Percentiles rank a stretch among this genome's conserved stretches.
Conservation (phyloP, 148 eudicot genomes). For the Simmondsia chinensis region DNA sequence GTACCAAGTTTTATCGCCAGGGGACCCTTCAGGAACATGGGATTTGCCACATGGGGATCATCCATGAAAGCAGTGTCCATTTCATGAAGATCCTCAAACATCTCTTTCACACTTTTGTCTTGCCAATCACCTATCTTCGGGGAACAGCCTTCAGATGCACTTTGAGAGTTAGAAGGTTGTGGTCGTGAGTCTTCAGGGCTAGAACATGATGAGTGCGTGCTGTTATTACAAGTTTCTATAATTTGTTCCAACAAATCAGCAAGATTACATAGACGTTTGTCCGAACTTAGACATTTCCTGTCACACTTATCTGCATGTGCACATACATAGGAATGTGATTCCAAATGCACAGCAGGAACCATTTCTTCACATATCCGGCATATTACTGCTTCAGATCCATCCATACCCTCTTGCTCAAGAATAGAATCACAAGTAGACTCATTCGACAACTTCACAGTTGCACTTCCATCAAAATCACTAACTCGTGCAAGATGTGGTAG, state of each 20-base stretch:
- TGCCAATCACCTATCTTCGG: conserved; percentile 45
- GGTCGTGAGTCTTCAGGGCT: conserved; percentile 32
- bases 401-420: conserved; percentile 23
- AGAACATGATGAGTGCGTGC: conserved; percentile 20
- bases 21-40: conserved; percentile 26
- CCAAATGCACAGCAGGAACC: conserved; percentile 41
- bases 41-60: conserved; percentile 22
- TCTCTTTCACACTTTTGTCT: conserved; percentile 45
- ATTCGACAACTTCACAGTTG: conserved; percentile 13
- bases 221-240: conserved; percentile 25
- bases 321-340: conserved; percentile 60
- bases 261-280: conserved; percentile 38
- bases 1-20: conserved; percentile 32
- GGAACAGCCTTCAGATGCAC: conserved; percentile 30
- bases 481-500: conserved; percentile 4
- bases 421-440: conserved; percentile 1
- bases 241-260: conserved; percentile 48
- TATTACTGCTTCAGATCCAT: conserved; percentile 35
- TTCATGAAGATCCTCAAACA: conserved; percentile 71
- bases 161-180: conserved; percentile 11
- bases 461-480: conserved; percentile 9
- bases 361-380: conserved; percentile 61
- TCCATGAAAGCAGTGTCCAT: conserved; percentile 66
- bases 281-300: conserved; percentile 23
- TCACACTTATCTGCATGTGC: conserved; percentile 62